Conservation (phyloP, 371 early-diverging fungal species). For the Zychaea mexicana region DNA sequence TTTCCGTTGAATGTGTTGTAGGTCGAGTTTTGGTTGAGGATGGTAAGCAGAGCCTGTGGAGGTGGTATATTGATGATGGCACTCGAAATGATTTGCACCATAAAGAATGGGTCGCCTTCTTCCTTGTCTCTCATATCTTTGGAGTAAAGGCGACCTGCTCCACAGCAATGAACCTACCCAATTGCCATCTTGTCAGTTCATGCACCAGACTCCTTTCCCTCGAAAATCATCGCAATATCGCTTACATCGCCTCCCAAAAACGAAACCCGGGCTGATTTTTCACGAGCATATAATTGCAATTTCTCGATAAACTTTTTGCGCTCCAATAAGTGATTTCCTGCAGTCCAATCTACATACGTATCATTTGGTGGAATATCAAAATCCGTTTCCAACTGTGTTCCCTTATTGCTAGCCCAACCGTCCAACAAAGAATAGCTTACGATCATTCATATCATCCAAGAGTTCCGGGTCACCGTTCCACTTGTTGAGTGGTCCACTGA, state of each 20-base stretch:
- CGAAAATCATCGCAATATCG: background rate
- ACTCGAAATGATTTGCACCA: constrained; percentile 78
- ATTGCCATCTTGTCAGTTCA: background rate
- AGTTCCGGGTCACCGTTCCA: constrained; percentile 83
- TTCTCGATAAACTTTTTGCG: constrained; percentile 64
- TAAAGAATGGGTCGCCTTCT: constrained; percentile 67
- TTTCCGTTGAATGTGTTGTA: constrained; percentile 35
- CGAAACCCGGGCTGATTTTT: constrained; percentile 68
- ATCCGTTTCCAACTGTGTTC: background rate
- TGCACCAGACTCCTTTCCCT: too few relatives aligned
- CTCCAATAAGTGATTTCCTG: constrained; percentile 70
- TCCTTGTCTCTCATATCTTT: constrained; percentile 48
- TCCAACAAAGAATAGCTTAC: constrained; percentile 26
- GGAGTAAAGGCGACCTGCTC: constrained; percentile 64
- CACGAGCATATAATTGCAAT: constrained; percentile 67
- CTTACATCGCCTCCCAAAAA: constrained; percentile 80
- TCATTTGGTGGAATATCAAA: background rate
- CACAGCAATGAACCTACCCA: constrained; percentile 74
- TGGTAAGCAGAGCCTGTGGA: constrained; percentile 36
- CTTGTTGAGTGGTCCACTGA: constrained; percentile 49
- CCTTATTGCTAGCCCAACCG: background rate
- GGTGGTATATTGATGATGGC: constrained; percentile 72
- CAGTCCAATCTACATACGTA: constrained; percentile 60
- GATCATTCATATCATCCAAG: constrained; percentile 81
- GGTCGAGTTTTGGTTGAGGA: constrained; percentile 38